Evolutionary conservation across 2,329 filamentous ascomycete species (phyloP).

Genomic region (Fusarium chuoi): DNA sequence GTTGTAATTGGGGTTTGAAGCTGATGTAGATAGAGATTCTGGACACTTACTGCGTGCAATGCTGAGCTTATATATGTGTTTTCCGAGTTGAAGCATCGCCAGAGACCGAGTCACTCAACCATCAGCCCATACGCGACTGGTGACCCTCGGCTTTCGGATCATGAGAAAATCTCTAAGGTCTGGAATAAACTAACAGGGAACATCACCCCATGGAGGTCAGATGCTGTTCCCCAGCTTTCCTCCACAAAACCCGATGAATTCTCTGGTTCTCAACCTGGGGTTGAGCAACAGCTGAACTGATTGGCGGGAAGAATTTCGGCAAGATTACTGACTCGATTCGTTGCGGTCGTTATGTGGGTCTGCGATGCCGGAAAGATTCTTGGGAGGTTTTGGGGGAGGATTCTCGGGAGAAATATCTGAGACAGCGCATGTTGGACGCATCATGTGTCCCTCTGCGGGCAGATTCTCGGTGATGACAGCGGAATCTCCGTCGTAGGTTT

Average conservation of each 20-base stretch:
- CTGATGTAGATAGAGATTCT: neutral
- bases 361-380: neutral
- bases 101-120: neutral
- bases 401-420: neutral
- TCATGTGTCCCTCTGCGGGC: neutral
- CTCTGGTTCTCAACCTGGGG: neutral
- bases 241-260: conserved; percentile 13
- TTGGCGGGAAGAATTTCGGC: neutral
- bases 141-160: neutral
- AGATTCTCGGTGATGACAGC: neutral
- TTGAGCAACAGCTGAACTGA: neutral
- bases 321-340: neutral
- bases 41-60: neutral
- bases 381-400: neutral
- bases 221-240: conserved; percentile 12
- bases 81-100: neutral
- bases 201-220: conserved; percentile 27
- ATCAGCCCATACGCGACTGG: neutral
- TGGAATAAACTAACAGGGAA: neutral
- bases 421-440: neutral
- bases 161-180: neutral
- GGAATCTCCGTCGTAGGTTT: too few relatives aligned
- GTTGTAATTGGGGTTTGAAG: neutral
- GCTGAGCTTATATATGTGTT: conserved; percentile 13
- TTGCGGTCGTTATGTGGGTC: neutral